These are phyloP conservation scores for Acanthamoeba culbertsoni DNA, from an alignment of 208 protist genomes.

Conservation along the genomic window DNA sequence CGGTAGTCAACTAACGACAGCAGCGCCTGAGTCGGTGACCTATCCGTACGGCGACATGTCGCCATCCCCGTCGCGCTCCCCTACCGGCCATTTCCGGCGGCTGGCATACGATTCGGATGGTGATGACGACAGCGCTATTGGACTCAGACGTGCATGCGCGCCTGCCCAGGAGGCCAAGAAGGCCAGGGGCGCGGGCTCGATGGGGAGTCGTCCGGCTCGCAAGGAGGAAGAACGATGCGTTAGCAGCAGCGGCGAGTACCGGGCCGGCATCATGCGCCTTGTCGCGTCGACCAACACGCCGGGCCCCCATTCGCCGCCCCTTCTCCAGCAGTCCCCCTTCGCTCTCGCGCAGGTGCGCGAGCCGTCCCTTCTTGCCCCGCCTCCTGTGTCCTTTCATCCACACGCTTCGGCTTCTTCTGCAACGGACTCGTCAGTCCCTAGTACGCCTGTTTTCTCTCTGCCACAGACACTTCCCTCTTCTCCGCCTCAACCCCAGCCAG, in stretches of 20 bases:
- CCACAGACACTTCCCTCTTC: not conserved
- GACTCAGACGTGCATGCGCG: not conserved
- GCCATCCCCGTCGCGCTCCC: not conserved
- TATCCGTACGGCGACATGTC: constrained; percentile 10
- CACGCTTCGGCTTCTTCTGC: not conserved
- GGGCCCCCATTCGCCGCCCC: not conserved
- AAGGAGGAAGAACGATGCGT: not conserved
- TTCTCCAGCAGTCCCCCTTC: not conserved
- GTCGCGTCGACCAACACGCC: constrained; percentile 18
- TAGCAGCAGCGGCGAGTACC: constrained; percentile 4
- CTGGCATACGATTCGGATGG: not conserved
- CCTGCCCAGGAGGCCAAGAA: not conserved
- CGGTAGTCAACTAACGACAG: not conserved
- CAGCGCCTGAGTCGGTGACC: not conserved
- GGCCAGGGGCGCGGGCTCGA: not conserved
- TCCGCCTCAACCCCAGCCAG: not conserved
- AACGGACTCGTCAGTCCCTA: not conserved
- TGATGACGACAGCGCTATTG: not conserved
- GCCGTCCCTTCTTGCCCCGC: not conserved
- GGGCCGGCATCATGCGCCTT: not conserved
- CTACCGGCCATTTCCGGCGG: not conserved
- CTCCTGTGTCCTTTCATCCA: not conserved
- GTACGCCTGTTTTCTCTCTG: not conserved
- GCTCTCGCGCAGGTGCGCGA: not conserved
- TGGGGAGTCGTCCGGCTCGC: not conserved